Conservation (phyloP, 2,329 filamentous ascomycete genomes). For the Paraphaeosphaeria minitans region DNA sequence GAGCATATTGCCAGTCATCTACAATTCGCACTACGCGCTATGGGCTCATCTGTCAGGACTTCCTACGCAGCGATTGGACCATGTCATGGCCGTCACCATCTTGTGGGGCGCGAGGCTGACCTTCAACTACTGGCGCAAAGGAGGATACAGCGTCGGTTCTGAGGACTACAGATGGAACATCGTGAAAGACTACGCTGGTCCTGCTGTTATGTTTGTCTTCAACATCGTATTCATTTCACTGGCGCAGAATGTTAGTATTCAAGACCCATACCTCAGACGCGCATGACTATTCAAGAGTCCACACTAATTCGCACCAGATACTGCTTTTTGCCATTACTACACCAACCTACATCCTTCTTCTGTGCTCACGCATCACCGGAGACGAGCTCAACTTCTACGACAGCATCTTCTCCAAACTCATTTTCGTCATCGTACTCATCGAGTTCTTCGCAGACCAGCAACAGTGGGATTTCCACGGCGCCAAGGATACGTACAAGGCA, state of each 20-base stretch:
- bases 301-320: slow-evolving; percentile 53
- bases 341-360: slow-evolving; percentile 82
- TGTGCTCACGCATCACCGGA: slow-evolving; percentile 68
- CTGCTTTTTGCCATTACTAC: slow-evolving; percentile 79
- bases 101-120: slow-evolving; percentile 91
- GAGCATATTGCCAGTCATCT: slow-evolving; percentile 87
- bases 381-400: slow-evolving; percentile 59
- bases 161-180: slow-evolving; percentile 96
- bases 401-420: slow-evolving; percentile 58
- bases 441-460: slow-evolving; percentile 88
- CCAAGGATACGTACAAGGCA: slow-evolving; percentile 76
- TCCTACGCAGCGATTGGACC: slow-evolving; percentile 72
- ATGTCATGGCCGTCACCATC: slow-evolving; percentile 70
- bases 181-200: slow-evolving; percentile 68
- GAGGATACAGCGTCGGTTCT: slow-evolving; percentile 84
- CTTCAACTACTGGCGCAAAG: slow-evolving; percentile 96
- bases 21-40: slow-evolving; percentile 80
- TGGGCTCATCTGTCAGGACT: slow-evolving; percentile 81
- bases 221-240: slow-evolving; percentile 90
- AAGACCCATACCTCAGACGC: not conserved
- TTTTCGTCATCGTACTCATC: slow-evolving; percentile 64
- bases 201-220: slow-evolving; percentile 76
- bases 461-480: slow-evolving; percentile 87
- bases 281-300: not conserved
- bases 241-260: slow-evolving; percentile 63